A percentile compares a stretch with the other conserved stretches of the same genome.
These are phyloP conservation scores for Solanum corneliomulleri DNA, from an alignment of 257 asterid genomes.

Conservation along the genomic window DNA sequence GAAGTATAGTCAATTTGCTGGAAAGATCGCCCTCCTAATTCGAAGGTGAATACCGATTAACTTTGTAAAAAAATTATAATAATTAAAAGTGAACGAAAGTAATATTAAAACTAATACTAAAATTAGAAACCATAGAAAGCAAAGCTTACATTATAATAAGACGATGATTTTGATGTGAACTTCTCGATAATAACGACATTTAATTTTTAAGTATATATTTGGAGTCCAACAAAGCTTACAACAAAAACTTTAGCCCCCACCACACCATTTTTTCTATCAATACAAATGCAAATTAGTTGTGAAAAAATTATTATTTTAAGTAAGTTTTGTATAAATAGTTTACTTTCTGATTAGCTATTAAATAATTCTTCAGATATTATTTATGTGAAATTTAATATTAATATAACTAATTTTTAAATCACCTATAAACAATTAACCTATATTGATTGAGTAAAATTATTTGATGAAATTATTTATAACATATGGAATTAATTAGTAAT, in stretches of 20 bases:
- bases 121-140: background rate
- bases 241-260: background rate
- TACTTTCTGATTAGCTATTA: background rate
- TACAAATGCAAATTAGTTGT: no score
- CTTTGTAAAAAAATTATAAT: no score
- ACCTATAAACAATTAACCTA: background rate
- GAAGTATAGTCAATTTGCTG: accelerated
- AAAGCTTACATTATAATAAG: background rate
- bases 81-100: no score
- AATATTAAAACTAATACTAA: background rate
- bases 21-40: no score
- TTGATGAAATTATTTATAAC: background rate
- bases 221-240: background rate
- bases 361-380: accelerated
- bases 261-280: no score
- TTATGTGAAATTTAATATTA: no score
- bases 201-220: background rate
- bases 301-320: no score
- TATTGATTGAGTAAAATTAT: background rate
- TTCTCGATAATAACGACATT: background rate
- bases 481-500: background rate
- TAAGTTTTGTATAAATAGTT: no score
- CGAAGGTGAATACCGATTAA: no score
- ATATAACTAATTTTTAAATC: no score
- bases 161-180: background rate